A percentile compares a stretch with the other conserved stretches of the same genome.
phyloP scores from a whole-genome alignment of 306 rosid genomes.

The Rosa chinensis region DNA sequence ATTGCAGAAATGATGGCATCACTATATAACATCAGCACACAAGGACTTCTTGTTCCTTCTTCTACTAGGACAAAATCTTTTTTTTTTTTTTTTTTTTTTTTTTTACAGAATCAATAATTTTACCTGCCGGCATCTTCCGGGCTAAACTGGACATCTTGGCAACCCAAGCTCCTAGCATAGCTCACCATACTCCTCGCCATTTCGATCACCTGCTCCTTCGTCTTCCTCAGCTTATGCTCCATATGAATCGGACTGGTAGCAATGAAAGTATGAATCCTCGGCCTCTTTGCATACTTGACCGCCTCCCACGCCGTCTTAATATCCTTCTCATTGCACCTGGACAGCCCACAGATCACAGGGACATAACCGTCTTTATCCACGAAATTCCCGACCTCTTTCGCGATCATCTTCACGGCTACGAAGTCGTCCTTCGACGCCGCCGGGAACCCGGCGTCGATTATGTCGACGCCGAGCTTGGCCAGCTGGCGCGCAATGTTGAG shows the following conservation, averaged over 20 bases:
- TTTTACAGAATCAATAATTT: background rate
- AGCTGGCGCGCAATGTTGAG: conserved; percentile 86
- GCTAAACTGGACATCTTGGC: conserved; percentile 86
- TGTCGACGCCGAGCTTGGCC: conserved; percentile 83
- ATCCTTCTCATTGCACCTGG: conserved; percentile 81
- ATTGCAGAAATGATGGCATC: too few relatives aligned
- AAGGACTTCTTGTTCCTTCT: too few relatives aligned
- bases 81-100: too few relatives aligned
- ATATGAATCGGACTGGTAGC: conserved; percentile 90
- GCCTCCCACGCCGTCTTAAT: conserved; percentile 92
- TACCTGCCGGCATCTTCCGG: conserved; percentile 99
- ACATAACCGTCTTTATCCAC: conserved; percentile 67
- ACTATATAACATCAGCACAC: too few relatives aligned
- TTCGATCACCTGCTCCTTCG: conserved; percentile 61
- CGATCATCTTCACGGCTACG: conserved; percentile 72
- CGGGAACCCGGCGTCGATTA: conserved; percentile 93
- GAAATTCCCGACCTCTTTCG: conserved; percentile 71
- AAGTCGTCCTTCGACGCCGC: conserved; percentile 82
- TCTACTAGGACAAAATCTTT: too few relatives aligned
- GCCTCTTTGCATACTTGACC: conserved; percentile 73
- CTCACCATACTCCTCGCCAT: conserved; percentile 74
- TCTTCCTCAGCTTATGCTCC: conserved; percentile 79
- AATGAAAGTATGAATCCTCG: conserved; percentile 82
- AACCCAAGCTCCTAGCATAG: conserved; percentile 84
- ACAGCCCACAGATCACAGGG: conserved; percentile 87